These are phyloP conservation scores for Cyberlindnera amylophila DNA, from an alignment of 805 yeast genomes.

Conservation along the genomic window DNA sequence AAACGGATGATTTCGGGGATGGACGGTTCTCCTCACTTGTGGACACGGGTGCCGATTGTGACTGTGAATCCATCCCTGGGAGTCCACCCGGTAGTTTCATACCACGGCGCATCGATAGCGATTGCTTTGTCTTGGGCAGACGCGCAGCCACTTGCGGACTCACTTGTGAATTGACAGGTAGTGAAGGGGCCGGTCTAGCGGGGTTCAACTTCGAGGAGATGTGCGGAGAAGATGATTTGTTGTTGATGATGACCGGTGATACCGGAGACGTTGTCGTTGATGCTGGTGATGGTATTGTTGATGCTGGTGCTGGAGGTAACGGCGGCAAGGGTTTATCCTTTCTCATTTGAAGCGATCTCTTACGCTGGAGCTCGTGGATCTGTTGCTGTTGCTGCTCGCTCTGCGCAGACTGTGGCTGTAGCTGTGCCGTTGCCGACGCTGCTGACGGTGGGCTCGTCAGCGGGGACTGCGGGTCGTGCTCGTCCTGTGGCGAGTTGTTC, in stretches of 20 bases:
- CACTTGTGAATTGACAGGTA: constrained; percentile 48
- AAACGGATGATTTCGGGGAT: constrained; percentile 15
- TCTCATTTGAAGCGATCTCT: constrained; percentile 16
- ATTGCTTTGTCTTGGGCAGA: constrained; percentile 75
- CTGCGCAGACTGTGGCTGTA: constrained; percentile 3
- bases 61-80: constrained; percentile 41
- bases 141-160: constrained; percentile 77
- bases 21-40: constrained; percentile 7
- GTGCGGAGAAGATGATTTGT: constrained; percentile 4
- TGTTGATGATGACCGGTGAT: constrained; percentile 1
- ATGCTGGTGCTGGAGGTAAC: constrained; percentile 31
- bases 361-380: constrained; percentile 22
- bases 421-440: too few relatives aligned
- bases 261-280: background rate
- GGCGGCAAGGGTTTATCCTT: constrained; percentile 40
- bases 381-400: constrained; percentile 23
- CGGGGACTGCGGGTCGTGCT: constrained; percentile 26
- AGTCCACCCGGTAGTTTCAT: constrained; percentile 80
- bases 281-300: too few relatives aligned
- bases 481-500: constrained; percentile 12
- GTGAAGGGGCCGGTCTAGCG: constrained; percentile 28
- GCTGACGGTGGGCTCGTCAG: too few relatives aligned
- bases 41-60: constrained; percentile 15
- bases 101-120: constrained; percentile 81
- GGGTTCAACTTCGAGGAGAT: constrained; percentile 20